Base-by-base conservation (phyloP, 257 asterid genomes). In the Nicotiana sylvestris region DNA sequence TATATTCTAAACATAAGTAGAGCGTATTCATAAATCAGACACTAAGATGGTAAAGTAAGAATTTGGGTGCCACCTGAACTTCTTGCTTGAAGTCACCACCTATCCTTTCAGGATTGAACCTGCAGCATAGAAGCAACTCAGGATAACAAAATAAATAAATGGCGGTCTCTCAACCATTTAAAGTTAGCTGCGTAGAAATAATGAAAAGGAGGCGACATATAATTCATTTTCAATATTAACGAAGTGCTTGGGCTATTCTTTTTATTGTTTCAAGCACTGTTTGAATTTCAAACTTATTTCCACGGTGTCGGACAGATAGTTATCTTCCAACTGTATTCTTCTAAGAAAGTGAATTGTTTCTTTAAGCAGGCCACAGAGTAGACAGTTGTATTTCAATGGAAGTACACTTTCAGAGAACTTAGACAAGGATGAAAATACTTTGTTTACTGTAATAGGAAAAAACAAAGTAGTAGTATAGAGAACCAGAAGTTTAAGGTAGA, bases 51-150 rank as follows among this genome's bases (percentile, higher is more conserved):
- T 77, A 25, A 64, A 77, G 62, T 49, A 74, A 49, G 43, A 49
- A 74, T 15, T 49, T 49, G 16, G 13, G 43, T 1, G 64, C 43
- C 87, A 93, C 99, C 91, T 96, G 99, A 88, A 93, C 88, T 90
- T 96, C 99, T 85, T 91, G 86, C 92, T 91, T 93, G 91, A 86
- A 93, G 85, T 94, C 98, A 86, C 98, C 98, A 18, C 97, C 98
- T 70, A 94, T 91, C 84, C 99, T 94, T 86, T 96, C 99, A 58
- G 99, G 99, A 85, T 96, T 96, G 81, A 94, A 86, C 87, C 99
- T 96, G 93, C 57, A 87, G 25, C 80, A 83, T 83, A 83, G 78
- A 83, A 81, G 32, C 51, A 83, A 76, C 80, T 87, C 86, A 86
- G 85, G 74, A 81, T 78, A 43, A 83, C 13, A 49, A 65, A 81